Evolutionary conservation across 345 rosid genomes (phyloP), one percentile per base, ranked within the genome.

Genomic region (Salix purpurea): DNA sequence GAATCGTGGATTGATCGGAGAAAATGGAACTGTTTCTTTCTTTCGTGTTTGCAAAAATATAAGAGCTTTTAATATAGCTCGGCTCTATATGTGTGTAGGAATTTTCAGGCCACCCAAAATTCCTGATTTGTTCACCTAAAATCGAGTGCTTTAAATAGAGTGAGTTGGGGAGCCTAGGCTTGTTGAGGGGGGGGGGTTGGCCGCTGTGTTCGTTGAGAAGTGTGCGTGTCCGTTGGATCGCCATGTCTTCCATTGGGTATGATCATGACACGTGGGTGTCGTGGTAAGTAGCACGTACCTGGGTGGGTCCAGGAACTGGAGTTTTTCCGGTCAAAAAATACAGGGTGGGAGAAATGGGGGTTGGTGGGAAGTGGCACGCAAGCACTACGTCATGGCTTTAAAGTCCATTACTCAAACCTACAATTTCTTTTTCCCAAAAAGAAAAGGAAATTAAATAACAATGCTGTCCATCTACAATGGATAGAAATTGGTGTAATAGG

Each of bases 201-300:
- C 80, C 75, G 83, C 77, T 18, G 86, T 67, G 85, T 83, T 86
- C 56, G 88, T 81, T 86, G 88, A 74, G 76, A 81, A 74, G 65
- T 4, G 42, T 10, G 65, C 21, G 36, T 8, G 67, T 70, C 81
- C 88, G 88, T 85, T 28, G 75, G 86, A 82, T 83, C 48, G 2
- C 52, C 58, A 15, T 65, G 61, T 6, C 2, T n/a, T 1, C 21
- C 2, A 60, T 71, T 50, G 74, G 75, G 3, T 56, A 36, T 34
- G 81, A 80, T 83, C 16, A 1, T 14, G 72, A 78, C 88, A 76
- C 74, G 74, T 46, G 62, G 4, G 0, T 8, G 1, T 0, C 19
- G 2, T 37, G 83, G 68, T 58, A 24, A 39, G 64, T 37, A n/a
- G 50, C 28, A 46, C 15, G 12, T 2, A 6, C 56, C 36, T 46